These are phyloP conservation scores for Filobasidium floriforme DNA, from an alignment of 768 basidiomycete genomes.

Conservation along the genomic window DNA sequence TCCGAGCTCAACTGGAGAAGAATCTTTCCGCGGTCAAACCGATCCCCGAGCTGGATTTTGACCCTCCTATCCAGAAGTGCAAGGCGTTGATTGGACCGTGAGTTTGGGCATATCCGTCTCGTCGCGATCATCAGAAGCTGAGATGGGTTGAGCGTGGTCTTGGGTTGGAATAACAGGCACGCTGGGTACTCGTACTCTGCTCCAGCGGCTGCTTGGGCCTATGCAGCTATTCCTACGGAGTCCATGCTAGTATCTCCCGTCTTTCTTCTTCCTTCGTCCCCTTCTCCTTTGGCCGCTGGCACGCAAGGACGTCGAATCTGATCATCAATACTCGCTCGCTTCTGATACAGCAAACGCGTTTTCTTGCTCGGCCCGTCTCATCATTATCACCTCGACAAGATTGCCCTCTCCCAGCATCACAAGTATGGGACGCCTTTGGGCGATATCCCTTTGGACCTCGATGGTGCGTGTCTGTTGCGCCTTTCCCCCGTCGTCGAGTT, in stretches of 20 bases:
- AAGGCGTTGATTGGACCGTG: slow-evolving; percentile 95
- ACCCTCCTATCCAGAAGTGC: slow-evolving; percentile 61
- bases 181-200: slow-evolving; percentile 96
- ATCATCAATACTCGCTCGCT: neutral
- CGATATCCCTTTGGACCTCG: slow-evolving; percentile 64
- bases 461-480: too few species aligned
- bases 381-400: slow-evolving; percentile 75
- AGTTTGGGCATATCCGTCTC: slow-evolving; percentile 39
- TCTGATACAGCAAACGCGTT: slow-evolving; percentile 64
- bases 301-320: neutral
- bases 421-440: slow-evolving; percentile 82
- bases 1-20: slow-evolving; percentile 56
- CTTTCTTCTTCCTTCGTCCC: neutral
- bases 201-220: slow-evolving; percentile 90
- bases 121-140: neutral
- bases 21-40: slow-evolving; percentile 60
- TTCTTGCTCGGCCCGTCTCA: slow-evolving; percentile 96
- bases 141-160: neutral
- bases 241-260: slow-evolving; percentile 59
- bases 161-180: slow-evolving; percentile 58
- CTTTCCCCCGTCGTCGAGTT: too few species aligned
- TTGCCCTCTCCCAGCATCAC: slow-evolving; percentile 72
- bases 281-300: neutral
- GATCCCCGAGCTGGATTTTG: slow-evolving; percentile 50
- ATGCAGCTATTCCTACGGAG: slow-evolving; percentile 72